These are phyloP conservation scores for Olyra latifolia DNA, from an alignment of 176 grass and related monocot species.

Conservation along the genomic window DNA sequence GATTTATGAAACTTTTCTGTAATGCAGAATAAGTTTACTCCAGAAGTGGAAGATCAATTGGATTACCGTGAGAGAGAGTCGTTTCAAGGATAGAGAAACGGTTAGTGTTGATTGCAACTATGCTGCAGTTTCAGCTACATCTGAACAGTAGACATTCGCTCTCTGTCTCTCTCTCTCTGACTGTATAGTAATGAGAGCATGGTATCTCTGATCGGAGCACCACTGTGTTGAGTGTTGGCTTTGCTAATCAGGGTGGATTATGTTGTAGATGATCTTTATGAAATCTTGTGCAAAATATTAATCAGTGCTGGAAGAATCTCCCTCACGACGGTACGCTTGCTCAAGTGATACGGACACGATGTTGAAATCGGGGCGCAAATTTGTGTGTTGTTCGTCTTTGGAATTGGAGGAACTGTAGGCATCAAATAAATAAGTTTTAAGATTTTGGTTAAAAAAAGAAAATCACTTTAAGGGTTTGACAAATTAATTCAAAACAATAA, in stretches of 20 bases:
- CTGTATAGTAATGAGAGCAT: background rate
- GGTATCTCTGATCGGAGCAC: background rate
- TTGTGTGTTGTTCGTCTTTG: no score
- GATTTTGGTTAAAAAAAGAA: no score
- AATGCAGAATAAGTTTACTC: constrained; percentile 55
- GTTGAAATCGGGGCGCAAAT: no score
- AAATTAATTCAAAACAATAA: no score
- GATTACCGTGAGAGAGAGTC: constrained; percentile 41
- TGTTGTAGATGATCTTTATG: background rate
- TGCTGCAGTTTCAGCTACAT: constrained; percentile 42
- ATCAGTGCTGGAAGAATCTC: no score
- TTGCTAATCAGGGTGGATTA: background rate
- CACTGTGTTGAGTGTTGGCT: background rate
- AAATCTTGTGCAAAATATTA: background rate
- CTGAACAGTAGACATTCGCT: constrained; percentile 21
- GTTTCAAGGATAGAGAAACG: constrained; percentile 25
- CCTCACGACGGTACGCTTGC: no score
- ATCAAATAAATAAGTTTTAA: no score
- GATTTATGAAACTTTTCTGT: background rate
- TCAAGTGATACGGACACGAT: no score
- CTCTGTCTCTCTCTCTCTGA: no score
- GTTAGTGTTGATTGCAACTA: constrained; percentile 44
- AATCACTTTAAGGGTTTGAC: no score
- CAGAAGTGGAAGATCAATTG: constrained; percentile 55
- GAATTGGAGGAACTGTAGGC: no score